Conservation (phyloP, 2,329 filamentous ascomycete species). For the Corinectria fuckeliana region DNA sequence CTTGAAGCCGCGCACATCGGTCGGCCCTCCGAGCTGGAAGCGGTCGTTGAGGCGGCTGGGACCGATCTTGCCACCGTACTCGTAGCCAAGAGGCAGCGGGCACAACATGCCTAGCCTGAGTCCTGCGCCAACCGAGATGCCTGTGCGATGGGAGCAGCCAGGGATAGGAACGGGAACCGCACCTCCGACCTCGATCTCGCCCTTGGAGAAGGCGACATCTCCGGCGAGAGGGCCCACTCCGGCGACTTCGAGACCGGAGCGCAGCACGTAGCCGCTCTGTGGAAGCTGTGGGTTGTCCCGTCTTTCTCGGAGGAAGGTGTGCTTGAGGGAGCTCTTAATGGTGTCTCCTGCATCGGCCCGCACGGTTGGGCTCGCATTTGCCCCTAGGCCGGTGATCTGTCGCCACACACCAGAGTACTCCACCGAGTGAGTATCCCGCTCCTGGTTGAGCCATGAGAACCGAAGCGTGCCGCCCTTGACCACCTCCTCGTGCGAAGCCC, state of each 20-base stretch:
- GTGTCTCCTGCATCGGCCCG: constrained; percentile 87
- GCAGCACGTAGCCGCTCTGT: constrained; percentile 79
- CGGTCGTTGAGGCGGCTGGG: constrained; percentile 90
- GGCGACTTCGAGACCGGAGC: constrained; percentile 81
- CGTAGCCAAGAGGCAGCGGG: constrained; percentile 73
- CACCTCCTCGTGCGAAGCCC: constrained; percentile 93
- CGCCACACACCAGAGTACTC: constrained; percentile 86
- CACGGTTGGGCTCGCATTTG: constrained; percentile 80
- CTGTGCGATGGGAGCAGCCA: constrained; percentile 71
- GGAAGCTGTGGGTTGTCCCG: constrained; percentile 88
- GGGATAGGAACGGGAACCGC: constrained; percentile 78
- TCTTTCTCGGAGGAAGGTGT: constrained; percentile 80
- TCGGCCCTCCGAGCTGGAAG: constrained; percentile 93
- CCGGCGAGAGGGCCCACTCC: constrained; percentile 84
- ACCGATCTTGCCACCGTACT: constrained; percentile 57
- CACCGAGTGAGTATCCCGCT: constrained; percentile 75
- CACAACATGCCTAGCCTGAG: constrained; percentile 83
- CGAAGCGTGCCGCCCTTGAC: constrained; percentile 79
- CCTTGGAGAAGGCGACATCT: constrained; percentile 93
- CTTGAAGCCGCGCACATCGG: constrained; percentile 92
- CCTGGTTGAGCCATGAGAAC: constrained; percentile 72
- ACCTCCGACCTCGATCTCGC: constrained; percentile 81
- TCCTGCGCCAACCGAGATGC: constrained; percentile 82
- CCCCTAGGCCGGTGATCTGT: constrained; percentile 80
- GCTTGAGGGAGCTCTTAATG: constrained; percentile 85